Evolutionary conservation across 208 protist genomes (phyloP), one percentile per base, ranked within the genome.

Genomic region (Crithidia bombi): DNA sequence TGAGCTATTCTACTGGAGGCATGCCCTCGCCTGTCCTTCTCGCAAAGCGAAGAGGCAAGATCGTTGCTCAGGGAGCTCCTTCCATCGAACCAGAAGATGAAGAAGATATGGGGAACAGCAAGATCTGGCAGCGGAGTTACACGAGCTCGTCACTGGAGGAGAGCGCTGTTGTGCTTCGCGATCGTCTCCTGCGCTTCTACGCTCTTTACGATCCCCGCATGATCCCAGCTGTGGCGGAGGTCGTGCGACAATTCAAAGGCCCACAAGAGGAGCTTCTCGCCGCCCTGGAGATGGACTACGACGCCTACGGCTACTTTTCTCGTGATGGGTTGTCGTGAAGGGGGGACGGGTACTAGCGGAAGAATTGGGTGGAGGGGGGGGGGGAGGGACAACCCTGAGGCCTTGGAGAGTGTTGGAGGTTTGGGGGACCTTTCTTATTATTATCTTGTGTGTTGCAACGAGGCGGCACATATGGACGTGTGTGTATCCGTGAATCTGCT

Each of bases 201-300:
- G 54, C 56, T 19, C 1, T 72, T 7, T 65, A 55, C 21, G 66
- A 49, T 39, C 56, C 66, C 10, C 47, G 44, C 38, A 57, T 72
- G 56, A 51, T 50, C 30, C 44, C 32, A 17, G 56, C 66, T 5
- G 46, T 41, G 9, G 56, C 38, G 14, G 65, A 71, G 65, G 65
- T 49, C 55, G 55, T 62, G 30, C 43, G 44, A 3, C 33, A 59
- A 25, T 47, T 63, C 19, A 63, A 9, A 6, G 33, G 32, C 0
- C 65, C 44, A 11, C 26, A 17, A 15, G 66, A 72, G 56, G 66
- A 72, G 46, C 46, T 65, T 19, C 17, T 58, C 0, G 55, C 56
- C 6, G 36, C 26, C 10, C n/a, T 58, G 46, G 56, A 72, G 55
- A 33, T 57, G 26, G 28, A 56, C 55, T 55, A 65, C 36, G 14